Base-by-base conservation (phyloP, 495 filamentous ascomycete genomes). In the Pseudoneurospora amorphoporcata region DNA sequence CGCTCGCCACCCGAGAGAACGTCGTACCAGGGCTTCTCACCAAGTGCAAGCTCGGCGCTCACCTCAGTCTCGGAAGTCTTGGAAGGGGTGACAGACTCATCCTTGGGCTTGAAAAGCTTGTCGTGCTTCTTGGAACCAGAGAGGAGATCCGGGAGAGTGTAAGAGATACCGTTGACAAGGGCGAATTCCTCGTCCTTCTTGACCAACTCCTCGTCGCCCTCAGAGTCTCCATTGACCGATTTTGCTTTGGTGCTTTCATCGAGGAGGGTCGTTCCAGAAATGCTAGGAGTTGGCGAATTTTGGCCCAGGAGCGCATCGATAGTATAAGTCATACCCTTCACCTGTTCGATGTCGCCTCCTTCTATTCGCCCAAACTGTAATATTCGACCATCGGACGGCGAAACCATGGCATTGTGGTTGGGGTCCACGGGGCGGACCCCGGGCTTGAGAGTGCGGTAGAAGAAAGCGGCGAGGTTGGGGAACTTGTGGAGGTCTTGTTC, bases 271-370 rank as follows among this genome's bases (percentile, higher is more conserved):
- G 70, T 69, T 45, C 79, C 76, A 29, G 81, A 81, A 58, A 85
- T 70, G 76, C 83, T 84, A 3, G 82, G 77, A 2, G 82, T 74
- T 16, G 86, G 84, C 23, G 82, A 82, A 71, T 83, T 87, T 68
- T 89, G 88, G 42, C 95, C 95, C 4, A 99, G 84, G 1, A 99
- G 86, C 1, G 95, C 94, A 79, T 98, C 95, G 68, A 99, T 86
- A 72, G 92, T 95, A 81, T 99, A 99, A 4, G 94, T 98, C 87
- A 98, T 95, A 65, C 95, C 95, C 81, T 99, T 99, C 45, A 98
- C 95, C 80, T 98, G 95, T 81, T 98, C 95, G n/a, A 99, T 94
- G 75, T 97, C 92, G 39, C 94, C 95, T 69, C 92, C 87, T 75
- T 95, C 91, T 71, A 99, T 97, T 74, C 87, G 90, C 4, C 95